Evolutionary conservation across 805 yeast genomes (phyloP), one percentile per base, ranked within the genome.

Genomic region (Teunomyces pallodes): DNA sequence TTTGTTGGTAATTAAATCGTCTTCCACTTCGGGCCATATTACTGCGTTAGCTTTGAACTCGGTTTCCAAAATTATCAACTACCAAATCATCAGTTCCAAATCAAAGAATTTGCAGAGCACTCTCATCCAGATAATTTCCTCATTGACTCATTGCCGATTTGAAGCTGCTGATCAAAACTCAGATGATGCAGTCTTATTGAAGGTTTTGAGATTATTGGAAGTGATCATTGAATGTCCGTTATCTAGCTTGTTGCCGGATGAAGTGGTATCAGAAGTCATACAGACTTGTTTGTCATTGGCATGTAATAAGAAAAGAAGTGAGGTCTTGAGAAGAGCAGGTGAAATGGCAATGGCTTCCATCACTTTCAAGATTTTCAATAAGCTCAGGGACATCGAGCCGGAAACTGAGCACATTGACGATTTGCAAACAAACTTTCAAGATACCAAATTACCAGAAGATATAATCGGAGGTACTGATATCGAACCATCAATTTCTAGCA

Each of bases 201-300:
- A 88, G 60, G 96, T 94, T 16, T 79, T 94, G 52, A 75, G 86
- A 39, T 71, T 92, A 24, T 72, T 92, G 56, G 92, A 90, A 55
- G 50, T 54, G 17, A 76, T 91, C 12, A 76, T 90, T 12, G 73
- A 76, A 16, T 81, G 91, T n/a, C 77, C 78, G 1, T 70, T 84
- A 40, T 86, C 92, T 20, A 76, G 74, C 26, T 59, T 81, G n/a
- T 69, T 92, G 36, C 81, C 92, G 1, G 92, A 90, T 64, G 90
- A 90, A 39, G 84, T 87, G 17, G 80, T 94, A 50, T 84, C 87
- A 53, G 97, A 92, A 61, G 90, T 90, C 26, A 80, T 91, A 27
- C 96, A 92, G 59, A 91, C 97, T 0, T 88, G 96, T 49, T 77
- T 94, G 61, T 85, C 95, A 4, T 77, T 94, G 66, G 96, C 97